A percentile compares a stretch with the other conserved stretches of the same genome.
Conservation (phyloP, 352 stramenopile species). For the Phytopythium kandeliae region DNA sequence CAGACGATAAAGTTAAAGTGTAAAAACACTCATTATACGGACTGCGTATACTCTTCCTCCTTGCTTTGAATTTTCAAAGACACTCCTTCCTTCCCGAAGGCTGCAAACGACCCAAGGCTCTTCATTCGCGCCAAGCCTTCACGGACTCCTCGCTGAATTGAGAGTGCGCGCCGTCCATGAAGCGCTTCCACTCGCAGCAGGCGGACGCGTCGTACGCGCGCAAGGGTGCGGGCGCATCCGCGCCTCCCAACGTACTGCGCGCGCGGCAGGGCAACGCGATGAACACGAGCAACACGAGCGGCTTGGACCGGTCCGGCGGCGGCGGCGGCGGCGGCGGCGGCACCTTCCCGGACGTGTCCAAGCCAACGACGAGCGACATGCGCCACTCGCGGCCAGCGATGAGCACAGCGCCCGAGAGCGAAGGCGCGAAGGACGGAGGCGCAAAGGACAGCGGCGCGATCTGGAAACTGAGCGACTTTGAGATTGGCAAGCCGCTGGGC, state of each 20-base stretch:
- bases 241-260: not conserved
- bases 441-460: conserved; percentile 27
- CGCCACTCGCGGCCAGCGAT: not conserved
- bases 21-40: too few relatives aligned
- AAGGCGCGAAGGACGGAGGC: conserved; percentile 3
- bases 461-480: conserved; percentile 98
- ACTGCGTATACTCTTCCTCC: not conserved
- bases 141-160: too few relatives aligned
- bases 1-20: too few relatives aligned
- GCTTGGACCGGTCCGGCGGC: conserved; percentile 1
- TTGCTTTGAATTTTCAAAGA: conserved; percentile 29
- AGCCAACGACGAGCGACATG: conserved; percentile 8
- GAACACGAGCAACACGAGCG: conserved; percentile 1
- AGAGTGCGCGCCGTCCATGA: conserved; percentile 11
- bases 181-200: conserved; percentile 25
- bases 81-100: not conserved
- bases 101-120: not conserved
- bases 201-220: conserved; percentile 18
- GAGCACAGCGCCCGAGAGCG: conserved; percentile 1
- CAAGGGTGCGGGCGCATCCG: conserved; percentile 11
- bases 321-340: not conserved
- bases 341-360: conserved; percentile 1
- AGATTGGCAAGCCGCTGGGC: conserved; percentile 98
- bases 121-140: too few relatives aligned
- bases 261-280: not conserved